Evolutionary conservation across 2,329 filamentous ascomycete species (phyloP).

Genomic region (Colletotrichum plurivorum): DNA sequence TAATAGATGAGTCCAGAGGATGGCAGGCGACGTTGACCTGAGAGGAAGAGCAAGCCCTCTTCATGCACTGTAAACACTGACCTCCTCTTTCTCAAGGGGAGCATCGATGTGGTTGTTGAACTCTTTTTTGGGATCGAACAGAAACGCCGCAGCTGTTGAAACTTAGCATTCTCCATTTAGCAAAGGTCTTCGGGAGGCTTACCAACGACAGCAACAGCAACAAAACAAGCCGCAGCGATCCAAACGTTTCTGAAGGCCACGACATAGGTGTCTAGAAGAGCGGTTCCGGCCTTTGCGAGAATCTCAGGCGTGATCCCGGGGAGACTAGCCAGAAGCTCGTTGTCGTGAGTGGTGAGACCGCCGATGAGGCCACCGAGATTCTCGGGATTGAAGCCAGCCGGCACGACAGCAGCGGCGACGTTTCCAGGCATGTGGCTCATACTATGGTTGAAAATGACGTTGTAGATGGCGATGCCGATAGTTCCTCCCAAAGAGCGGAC

Average conservation of each 20-base stretch:
- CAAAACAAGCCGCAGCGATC: slow-evolving; percentile 49
- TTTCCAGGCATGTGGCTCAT: slow-evolving; percentile 48
- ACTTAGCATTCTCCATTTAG: neutral
- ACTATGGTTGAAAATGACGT: slow-evolving; percentile 48
- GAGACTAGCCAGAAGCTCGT: slow-evolving; percentile 44
- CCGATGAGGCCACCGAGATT: slow-evolving; percentile 47
- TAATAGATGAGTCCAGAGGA: too few relatives aligned
- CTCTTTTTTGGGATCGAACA: slow-evolving; percentile 52
- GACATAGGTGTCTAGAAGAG: slow-evolving; percentile 47
- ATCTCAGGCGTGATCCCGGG: slow-evolving; percentile 48
- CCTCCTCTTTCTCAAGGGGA: slow-evolving; percentile 51
- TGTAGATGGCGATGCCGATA: slow-evolving; percentile 55
- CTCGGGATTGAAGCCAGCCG: slow-evolving; percentile 45
- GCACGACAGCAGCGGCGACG: slow-evolving; percentile 49
- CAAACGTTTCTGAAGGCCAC: slow-evolving; percentile 51
- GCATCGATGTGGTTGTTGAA: slow-evolving; percentile 56
- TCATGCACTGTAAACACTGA: slow-evolving; percentile 30
- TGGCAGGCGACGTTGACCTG: too few relatives aligned
- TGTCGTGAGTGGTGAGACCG: slow-evolving; percentile 46
- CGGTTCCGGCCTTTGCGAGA: slow-evolving; percentile 45
- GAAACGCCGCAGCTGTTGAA: slow-evolving; percentile 6
- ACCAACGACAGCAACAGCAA: slow-evolving; percentile 48
- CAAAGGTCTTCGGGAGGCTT: slow-evolving; percentile 21
- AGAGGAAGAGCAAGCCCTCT: too few relatives aligned
- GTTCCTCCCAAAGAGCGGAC: slow-evolving; percentile 55